phyloP scores from a whole-genome alignment of 2,329 filamentous ascomycete genomes.

The Xylaria sp. region DNA sequence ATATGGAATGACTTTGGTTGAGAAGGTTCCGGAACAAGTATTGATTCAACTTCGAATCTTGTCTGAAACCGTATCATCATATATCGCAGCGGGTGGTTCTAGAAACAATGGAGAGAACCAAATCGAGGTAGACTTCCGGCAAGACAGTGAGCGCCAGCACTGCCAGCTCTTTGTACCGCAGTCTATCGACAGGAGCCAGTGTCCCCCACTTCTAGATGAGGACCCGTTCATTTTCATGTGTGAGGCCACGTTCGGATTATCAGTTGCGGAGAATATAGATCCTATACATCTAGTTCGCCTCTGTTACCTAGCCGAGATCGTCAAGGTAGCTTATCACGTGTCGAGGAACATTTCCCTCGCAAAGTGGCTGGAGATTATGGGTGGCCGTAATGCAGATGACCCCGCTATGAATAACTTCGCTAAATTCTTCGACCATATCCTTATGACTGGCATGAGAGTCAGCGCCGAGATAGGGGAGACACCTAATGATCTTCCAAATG shows the following conservation, averaged over 20 bases:
- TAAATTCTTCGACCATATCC: slow-evolving; percentile 63
- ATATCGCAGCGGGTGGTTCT: slow-evolving; percentile 80
- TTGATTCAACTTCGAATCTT: slow-evolving; percentile 89
- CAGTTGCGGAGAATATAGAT: slow-evolving; percentile 75
- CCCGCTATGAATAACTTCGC: slow-evolving; percentile 65
- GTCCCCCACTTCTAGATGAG: slow-evolving; percentile 70
- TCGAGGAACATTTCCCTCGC: slow-evolving; percentile 64
- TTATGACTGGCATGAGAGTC: slow-evolving; percentile 57
- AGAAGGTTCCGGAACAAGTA: slow-evolving; percentile 84
- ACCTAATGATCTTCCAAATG: slow-evolving; percentile 53
- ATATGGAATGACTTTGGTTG: slow-evolving; percentile 78
- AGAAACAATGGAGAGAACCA: slow-evolving; percentile 68
- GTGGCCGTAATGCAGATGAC: slow-evolving; percentile 57
- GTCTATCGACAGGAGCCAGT: slow-evolving; percentile 58
- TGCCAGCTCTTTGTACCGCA: slow-evolving; percentile 78
- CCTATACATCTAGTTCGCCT: slow-evolving; percentile 83
- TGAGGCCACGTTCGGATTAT: slow-evolving; percentile 78
- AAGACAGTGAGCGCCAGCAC: slow-evolving; percentile 77
- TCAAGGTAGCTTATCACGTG: slow-evolving; percentile 78
- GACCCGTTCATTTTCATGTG: slow-evolving; percentile 85
- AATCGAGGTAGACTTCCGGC: slow-evolving; percentile 73
- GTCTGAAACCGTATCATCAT: slow-evolving; percentile 88
- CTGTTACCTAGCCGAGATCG: slow-evolving; percentile 90
- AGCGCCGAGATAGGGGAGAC: slow-evolving; percentile 52
- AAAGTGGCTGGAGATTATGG: slow-evolving; percentile 61